Base-by-base conservation (phyloP, 2,329 filamentous ascomycete genomes). In the Xylariaceae sp. region DNA sequence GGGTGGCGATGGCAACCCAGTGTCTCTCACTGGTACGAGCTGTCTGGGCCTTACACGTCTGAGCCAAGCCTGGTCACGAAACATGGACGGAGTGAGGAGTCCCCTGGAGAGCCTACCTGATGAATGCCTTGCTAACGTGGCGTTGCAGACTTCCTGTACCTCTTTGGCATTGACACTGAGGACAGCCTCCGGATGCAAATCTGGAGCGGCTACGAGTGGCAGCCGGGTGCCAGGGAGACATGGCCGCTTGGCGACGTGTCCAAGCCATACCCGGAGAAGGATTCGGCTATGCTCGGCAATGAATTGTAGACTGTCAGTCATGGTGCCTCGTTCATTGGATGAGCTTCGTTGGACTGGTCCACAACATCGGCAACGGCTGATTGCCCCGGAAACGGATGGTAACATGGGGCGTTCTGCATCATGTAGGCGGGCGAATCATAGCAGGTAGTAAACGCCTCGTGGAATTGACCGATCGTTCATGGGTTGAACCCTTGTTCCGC, bases 131-230 rank as follows among this genome's bases (percentile, higher is more conserved):
- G 37, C 47, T 56, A 44, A 56, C 18, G 40, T 26, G 7, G n/a
- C 19, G 37, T n/a, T 29, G 39, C 12, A 56, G 53, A 55, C 16
- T 61, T 62, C 16, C 45, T 62, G 6, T 62, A 61, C 21, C 52
- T 62, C 6, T 61, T 63, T 29, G 59, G 61, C 9, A 44, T 61
- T 7, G 49, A 59, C 18, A 48, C 45, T 3, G 44, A 55, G 0
- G 26, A 45, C 8, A 47, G 26, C 3, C 16, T 56, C 2, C 48
- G 56, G 19, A 50, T 62, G 59, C 54, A 62, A 18, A 56, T 63
- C 19, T 63, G 61, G 61, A 52, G 48, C 26, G 61, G 61, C 7
- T 43, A 36, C n/a, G 52, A 60, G 2, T 63, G 61, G 61, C 54
- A 63, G 34, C 61, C 61, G 6, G 45, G 48, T 13, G 16, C 44